Percentiles rank a stretch among this genome's conserved stretches.
Conservation (phyloP, 345 rosid genomes). For the Cochlearia excelsa region DNA sequence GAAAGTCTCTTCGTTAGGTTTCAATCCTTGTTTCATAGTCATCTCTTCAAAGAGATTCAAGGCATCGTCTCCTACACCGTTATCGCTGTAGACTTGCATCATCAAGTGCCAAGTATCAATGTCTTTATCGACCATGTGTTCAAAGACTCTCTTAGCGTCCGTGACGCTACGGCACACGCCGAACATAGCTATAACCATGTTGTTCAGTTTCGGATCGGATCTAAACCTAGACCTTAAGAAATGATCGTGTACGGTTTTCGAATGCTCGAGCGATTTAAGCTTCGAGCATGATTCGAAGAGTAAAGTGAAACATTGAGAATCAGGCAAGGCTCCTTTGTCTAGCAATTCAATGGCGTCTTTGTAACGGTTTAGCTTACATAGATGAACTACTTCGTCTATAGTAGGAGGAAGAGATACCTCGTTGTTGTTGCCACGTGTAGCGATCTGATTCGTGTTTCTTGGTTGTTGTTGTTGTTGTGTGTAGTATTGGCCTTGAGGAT, state of each 20-base stretch:
- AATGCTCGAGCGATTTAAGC: conserved; percentile 54
- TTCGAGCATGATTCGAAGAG: conserved; percentile 51
- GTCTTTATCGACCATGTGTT: conserved; percentile 63
- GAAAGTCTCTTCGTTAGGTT: conserved; percentile 57
- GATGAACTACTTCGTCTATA: conserved; percentile 39
- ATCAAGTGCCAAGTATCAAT: conserved; percentile 74
- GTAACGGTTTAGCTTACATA: conserved; percentile 52
- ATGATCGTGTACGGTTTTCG: conserved; percentile 71
- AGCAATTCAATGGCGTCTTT: conserved; percentile 63
- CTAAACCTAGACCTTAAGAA: conserved; percentile 57
- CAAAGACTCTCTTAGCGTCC: conserved; percentile 71
- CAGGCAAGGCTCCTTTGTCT: conserved; percentile 59
- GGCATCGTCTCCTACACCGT: conserved; percentile 70
- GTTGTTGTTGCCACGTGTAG: conserved; percentile 30
- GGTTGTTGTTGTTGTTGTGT: no score
- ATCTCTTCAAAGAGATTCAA: conserved; percentile 68
- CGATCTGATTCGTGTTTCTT: not conserved
- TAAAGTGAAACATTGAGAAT: conserved; percentile 45
- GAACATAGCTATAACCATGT: conserved; percentile 60
- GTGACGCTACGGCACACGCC: conserved; percentile 54
- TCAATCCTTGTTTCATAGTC: conserved; percentile 43
- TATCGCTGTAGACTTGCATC: conserved; percentile 58
- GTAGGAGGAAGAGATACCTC: conserved; percentile 31
- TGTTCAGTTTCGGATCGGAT: conserved; percentile 52
- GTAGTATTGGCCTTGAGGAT: no score